phyloP scores from a whole-genome alignment of 75 land plant genomes.

The Selaginella tamariscina region DNA sequence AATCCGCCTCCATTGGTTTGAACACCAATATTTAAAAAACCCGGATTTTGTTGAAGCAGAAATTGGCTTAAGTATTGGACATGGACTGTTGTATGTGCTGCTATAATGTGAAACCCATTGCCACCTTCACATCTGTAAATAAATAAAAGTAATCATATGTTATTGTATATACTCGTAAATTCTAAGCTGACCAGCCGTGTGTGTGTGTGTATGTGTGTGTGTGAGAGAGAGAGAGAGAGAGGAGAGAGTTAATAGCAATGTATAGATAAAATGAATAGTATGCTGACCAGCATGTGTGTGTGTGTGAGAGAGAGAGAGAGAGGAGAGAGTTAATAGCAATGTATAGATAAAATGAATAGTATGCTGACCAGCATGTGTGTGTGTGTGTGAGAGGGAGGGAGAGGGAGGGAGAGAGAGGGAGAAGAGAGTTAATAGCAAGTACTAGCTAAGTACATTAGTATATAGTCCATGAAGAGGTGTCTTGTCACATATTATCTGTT shows the following conservation, averaged over 20 bases:
- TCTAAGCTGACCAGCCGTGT: no score
- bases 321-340: not conserved
- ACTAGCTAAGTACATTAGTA: no score
- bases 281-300: no score
- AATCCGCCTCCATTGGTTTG: slow-evolving; percentile 11
- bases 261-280: no score
- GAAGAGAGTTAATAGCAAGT: not conserved
- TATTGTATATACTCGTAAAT: no score
- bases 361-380: no score
- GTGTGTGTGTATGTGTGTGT: no score
- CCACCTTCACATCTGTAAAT: slow-evolving; percentile 16
- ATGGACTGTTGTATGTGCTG: slow-evolving; percentile 14
- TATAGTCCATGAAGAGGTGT: no score
- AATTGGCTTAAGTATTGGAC: slow-evolving; percentile 3
- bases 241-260: not conserved
- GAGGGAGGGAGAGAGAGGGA: not conserved
- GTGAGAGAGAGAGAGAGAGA: not conserved
- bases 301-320: not conserved
- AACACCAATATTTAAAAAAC: not conserved
- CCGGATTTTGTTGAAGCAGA: slow-evolving; percentile 1
- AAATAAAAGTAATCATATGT: not conserved
- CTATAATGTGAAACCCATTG: slow-evolving; percentile 6
- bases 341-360: not conserved
- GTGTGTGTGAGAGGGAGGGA: not conserved
- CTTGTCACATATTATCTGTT: no score